phyloP scores from a whole-genome alignment of 441 rosid genomes.

The Euphorbia neoarborescens region DNA sequence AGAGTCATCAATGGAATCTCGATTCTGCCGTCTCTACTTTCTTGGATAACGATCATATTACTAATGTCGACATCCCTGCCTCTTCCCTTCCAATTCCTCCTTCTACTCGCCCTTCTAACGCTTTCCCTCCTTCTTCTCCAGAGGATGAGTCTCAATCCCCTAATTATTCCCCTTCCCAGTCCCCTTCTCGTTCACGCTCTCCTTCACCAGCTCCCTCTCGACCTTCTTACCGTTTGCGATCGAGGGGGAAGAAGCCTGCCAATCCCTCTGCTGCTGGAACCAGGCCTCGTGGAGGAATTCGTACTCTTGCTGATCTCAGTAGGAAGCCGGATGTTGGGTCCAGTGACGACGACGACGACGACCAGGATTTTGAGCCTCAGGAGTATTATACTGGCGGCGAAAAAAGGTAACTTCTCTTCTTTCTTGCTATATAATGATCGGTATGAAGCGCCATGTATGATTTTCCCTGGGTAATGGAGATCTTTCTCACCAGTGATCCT shows the following conservation, averaged over 20 bases:
- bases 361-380: slow-evolving; percentile 47
- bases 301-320: slow-evolving; percentile 73
- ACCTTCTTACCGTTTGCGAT: slow-evolving; percentile 42
- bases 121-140: slow-evolving; percentile 23
- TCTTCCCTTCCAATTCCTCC: slow-evolving; percentile 16
- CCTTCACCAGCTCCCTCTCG: slow-evolving; percentile 43
- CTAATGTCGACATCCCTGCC: not conserved
- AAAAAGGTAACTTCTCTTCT: slow-evolving; percentile 42
- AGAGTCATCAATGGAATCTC: slow-evolving; percentile 76
- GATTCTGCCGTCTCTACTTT: slow-evolving; percentile 84
- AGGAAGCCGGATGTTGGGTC: slow-evolving; percentile 36
- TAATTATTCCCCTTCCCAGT: slow-evolving; percentile 35
- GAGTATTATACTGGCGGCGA: slow-evolving; percentile 74
- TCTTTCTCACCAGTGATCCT: not conserved
- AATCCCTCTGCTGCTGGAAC: slow-evolving; percentile 28
- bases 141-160: slow-evolving; percentile 33
- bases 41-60: slow-evolving; percentile 46
- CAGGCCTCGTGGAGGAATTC: slow-evolving; percentile 36
- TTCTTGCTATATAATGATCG: not conserved
- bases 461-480: not conserved
- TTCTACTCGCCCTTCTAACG: slow-evolving; percentile 16
- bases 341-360: slow-evolving; percentile 43
- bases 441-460: not conserved
- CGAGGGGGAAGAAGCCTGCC: slow-evolving; percentile 32
- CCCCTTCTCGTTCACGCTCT: slow-evolving; percentile 51